These are phyloP conservation scores for Fomitiporia mediterranea DNA, from an alignment of 1,284 basidiomycete genomes.

Conservation along the genomic window DNA sequence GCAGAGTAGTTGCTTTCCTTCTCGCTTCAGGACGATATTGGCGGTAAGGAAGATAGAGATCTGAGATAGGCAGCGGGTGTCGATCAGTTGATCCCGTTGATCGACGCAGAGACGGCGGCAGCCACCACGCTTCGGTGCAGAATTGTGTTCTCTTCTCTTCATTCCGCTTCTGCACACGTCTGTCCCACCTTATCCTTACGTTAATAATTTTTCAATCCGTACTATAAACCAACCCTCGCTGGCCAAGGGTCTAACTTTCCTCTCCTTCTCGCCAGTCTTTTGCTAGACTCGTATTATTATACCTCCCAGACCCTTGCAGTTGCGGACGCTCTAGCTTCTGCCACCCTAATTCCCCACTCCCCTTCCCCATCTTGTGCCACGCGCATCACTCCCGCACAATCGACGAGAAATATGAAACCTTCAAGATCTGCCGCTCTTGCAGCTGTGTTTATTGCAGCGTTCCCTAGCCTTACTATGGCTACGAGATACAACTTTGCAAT, in stretches of 20 bases:
- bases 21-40: too few relatives aligned
- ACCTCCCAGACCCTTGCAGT: not conserved
- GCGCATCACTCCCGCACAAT: not conserved
- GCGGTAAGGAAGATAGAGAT: too few relatives aligned
- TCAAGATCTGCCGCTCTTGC: not conserved
- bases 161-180: conserved; percentile 2
- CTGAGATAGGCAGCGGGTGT: too few relatives aligned
- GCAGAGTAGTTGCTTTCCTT: too few relatives aligned
- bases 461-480: conserved; percentile 2
- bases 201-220: not conserved
- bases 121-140: not conserved
- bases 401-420: conserved; percentile 3
- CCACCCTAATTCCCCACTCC: not conserved
- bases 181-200: not conserved
- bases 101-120: not conserved
- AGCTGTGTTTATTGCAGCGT: not conserved
- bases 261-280: not conserved
- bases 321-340: not conserved
- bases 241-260: not conserved
- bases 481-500: conserved; percentile 39
- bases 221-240: conserved; percentile 1
- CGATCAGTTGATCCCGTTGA: not conserved
- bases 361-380: not conserved
- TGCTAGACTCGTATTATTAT: not conserved
- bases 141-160: not conserved